Conservation (phyloP, 1,284 basidiomycete species). For the Microbotryum silenes-acaulis region DNA sequence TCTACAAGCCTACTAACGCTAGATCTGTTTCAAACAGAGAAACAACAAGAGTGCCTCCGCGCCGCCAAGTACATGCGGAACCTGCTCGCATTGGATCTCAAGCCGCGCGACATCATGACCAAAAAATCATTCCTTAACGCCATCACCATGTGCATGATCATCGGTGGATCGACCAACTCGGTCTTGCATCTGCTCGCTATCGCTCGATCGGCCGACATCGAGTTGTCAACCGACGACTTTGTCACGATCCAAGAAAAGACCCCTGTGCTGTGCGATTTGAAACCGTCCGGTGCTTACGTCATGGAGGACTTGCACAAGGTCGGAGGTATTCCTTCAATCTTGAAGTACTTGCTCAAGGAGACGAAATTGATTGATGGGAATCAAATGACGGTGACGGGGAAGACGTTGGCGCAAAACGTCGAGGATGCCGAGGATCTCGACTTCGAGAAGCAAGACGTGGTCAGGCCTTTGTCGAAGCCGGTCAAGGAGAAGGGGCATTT, state of each 20-base stretch:
- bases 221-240: conserved; percentile 44
- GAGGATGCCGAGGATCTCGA: conserved; percentile 4
- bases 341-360: conserved; percentile 18
- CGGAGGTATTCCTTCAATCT: conserved; percentile 42
- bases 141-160: conserved; percentile 43
- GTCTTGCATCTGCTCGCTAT: conserved; percentile 46
- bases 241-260: conserved; percentile 41
- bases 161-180: conserved; percentile 46
- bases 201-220: conserved; percentile 42
- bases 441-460: conserved; percentile 34
- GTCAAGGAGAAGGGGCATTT: conserved; percentile 35
- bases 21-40: conserved; percentile 45
- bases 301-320: conserved; percentile 45
- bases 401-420: conserved; percentile 39
- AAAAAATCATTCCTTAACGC: conserved; percentile 45
- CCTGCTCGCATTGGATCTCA: conserved; percentile 54
- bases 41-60: conserved; percentile 70
- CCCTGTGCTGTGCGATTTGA: conserved; percentile 44
- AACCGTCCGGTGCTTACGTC: conserved; percentile 44
- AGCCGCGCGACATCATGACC: conserved; percentile 43
- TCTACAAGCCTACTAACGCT: too few species aligned
- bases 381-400: conserved; percentile 40
- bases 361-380: conserved; percentile 12
- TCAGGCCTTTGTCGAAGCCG: conserved; percentile 37
- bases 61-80: conserved; percentile 72